Percentiles rank a stretch among this genome's conserved stretches.
Conservation (phyloP, 108 stramenopile species). For the Epipyxis sp. region DNA sequence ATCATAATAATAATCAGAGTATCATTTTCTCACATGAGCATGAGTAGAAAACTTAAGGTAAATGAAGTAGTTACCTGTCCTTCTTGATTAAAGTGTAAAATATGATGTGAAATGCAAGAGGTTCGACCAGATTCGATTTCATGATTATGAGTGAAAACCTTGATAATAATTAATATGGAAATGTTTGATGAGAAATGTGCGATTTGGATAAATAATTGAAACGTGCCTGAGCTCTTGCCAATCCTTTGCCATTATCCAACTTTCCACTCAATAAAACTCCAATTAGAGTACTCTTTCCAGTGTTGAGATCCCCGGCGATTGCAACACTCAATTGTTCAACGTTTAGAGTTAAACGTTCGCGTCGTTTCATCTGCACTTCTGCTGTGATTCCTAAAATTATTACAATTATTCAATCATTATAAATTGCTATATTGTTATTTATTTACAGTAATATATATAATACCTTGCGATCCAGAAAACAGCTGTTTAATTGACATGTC, state of each 20-base stretch:
- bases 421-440: too few relatives aligned
- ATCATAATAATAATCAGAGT: too few relatives aligned
- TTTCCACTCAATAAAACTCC: slow-evolving; percentile 57
- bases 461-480: neutral
- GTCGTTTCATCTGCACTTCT: neutral
- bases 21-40: too few relatives aligned
- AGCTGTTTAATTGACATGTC: slow-evolving; percentile 36
- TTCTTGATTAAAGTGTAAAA: slow-evolving; percentile 19
- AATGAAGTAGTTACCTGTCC: neutral
- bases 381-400: slow-evolving; percentile 1
- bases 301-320: slow-evolving; percentile 45
- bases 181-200: too few relatives aligned
- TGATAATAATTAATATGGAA: too few relatives aligned
- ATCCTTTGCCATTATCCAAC: slow-evolving; percentile 59
- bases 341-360: slow-evolving; percentile 17
- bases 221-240: too few relatives aligned
- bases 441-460: too few relatives aligned
- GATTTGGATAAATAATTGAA: too few relatives aligned
- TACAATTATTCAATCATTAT: too few relatives aligned
- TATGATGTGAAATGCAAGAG: slow-evolving; percentile 48
- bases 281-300: slow-evolving; percentile 59
- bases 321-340: slow-evolving; percentile 34
- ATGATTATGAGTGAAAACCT: slow-evolving; percentile 59
- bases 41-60: too few relatives aligned
- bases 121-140: slow-evolving; percentile 60